Evolutionary conservation across 176 grass and related monocot genomes (phyloP).

Genomic region (Musa itinerans): DNA sequence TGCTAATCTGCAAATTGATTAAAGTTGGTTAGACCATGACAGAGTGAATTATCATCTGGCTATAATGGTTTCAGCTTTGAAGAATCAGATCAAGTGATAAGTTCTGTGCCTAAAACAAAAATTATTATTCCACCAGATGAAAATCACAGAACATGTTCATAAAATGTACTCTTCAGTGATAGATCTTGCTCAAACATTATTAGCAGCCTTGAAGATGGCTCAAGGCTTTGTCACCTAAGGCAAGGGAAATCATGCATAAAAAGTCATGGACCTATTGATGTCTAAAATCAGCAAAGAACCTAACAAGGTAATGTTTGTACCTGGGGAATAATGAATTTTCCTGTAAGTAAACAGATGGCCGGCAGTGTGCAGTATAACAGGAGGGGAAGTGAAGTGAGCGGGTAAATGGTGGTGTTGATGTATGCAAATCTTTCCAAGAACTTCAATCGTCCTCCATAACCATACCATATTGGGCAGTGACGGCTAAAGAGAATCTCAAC

Average conservation of each 20-base stretch:
- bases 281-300: not conserved
- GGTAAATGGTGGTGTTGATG: slow-evolving; percentile 20
- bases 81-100: too few species aligned
- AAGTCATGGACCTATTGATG: too few species aligned
- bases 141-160: too few species aligned
- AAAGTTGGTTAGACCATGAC: not conserved
- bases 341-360: slow-evolving; percentile 13
- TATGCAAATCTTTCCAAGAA: slow-evolving; percentile 21
- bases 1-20: slow-evolving; percentile 10
- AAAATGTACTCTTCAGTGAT: not conserved
- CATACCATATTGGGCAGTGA: slow-evolving; percentile 19
- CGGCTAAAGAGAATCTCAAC: slow-evolving; percentile 19
- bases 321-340: slow-evolving; percentile 19
- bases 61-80: too few species aligned
- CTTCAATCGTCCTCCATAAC: slow-evolving; percentile 15
- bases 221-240: not conserved
- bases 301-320: not conserved
- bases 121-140: too few species aligned
- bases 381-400: slow-evolving; percentile 11
- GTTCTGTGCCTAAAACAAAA: too few species aligned
- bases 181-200: not conserved
- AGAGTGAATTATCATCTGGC: not conserved
- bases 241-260: too few species aligned
- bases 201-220: not conserved
- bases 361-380: slow-evolving; percentile 10